phyloP scores from a whole-genome alignment of 2,329 filamentous ascomycete species.

The Microcera coccophila region DNA sequence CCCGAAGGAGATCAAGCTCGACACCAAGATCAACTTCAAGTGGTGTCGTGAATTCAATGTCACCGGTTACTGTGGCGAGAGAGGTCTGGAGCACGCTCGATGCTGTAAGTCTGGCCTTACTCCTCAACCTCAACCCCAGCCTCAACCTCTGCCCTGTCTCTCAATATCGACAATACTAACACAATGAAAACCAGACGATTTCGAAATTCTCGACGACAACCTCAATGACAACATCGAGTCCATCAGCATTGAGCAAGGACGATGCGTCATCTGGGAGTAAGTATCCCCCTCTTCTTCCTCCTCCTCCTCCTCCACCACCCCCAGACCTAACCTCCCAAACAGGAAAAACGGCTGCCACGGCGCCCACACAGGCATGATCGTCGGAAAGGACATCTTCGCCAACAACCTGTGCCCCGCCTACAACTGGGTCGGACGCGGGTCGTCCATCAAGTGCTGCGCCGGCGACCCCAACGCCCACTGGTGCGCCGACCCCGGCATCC shows the following conservation, averaged over 20 bases:
- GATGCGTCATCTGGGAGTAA: slow-evolving; percentile 17
- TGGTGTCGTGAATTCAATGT: slow-evolving; percentile 11
- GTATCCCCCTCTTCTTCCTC: not conserved
- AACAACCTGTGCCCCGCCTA: slow-evolving; percentile 11
- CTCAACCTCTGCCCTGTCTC: too few species aligned
- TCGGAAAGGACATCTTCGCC: slow-evolving; percentile 3
- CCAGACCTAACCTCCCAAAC: not conserved
- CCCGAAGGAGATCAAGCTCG: slow-evolving; percentile 5
- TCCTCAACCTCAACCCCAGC: not conserved
- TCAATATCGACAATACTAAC: not conserved
- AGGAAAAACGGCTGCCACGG: slow-evolving; percentile 12
- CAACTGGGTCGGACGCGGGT: slow-evolving; percentile 2
- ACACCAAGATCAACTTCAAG: slow-evolving; percentile 7
- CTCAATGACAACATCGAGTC: slow-evolving; percentile 13
- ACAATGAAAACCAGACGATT: slow-evolving; percentile 10
- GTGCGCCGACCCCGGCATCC: slow-evolving; percentile 8
- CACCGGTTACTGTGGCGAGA: slow-evolving; percentile 1
- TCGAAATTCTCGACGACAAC: slow-evolving; percentile 6
- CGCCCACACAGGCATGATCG: slow-evolving; percentile 12
- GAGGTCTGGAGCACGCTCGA: slow-evolving; percentile 5
- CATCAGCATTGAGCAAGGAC: slow-evolving; percentile 4
- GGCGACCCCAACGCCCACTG: slow-evolving; percentile 9
- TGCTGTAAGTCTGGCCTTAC: slow-evolving; percentile 16
- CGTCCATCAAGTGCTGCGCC: slow-evolving; percentile 15
- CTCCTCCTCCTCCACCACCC: not conserved